Evolutionary conservation across 176 grass and related monocot genomes (phyloP).

Genomic region (Elaeis guineensis): DNA sequence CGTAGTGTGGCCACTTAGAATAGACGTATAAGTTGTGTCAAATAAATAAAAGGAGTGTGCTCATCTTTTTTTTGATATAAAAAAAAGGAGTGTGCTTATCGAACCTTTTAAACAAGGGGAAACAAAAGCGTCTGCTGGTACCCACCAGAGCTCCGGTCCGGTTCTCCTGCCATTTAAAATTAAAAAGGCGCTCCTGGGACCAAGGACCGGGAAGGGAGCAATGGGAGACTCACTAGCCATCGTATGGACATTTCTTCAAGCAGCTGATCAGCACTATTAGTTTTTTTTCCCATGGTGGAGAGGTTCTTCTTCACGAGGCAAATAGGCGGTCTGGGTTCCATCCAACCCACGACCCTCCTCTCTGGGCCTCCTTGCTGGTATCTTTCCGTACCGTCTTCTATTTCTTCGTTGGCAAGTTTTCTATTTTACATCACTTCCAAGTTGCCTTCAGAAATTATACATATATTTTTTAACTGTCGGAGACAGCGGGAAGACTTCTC

Average conservation of each 20-base stretch:
- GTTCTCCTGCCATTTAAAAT: too few species aligned
- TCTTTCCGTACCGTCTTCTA: neutral
- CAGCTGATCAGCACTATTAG: conserved; percentile 5
- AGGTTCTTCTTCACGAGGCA: conserved; percentile 48
- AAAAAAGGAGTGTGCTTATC: too few species aligned
- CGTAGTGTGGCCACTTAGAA: too few species aligned
- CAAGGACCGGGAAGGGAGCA: too few species aligned
- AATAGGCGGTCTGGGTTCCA: neutral
- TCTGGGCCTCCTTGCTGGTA: conserved; percentile 65
- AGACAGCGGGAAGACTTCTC: conserved; percentile 79
- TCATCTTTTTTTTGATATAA: too few species aligned
- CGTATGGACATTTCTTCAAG: conserved; percentile 31
- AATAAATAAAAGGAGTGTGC: too few species aligned
- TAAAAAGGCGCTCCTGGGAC: too few species aligned
- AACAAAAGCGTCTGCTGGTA: too few species aligned
- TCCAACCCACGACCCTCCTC: conserved; percentile 37
- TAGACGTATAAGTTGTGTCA: too few species aligned
- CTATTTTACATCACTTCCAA: neutral
- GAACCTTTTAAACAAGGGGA: too few species aligned
- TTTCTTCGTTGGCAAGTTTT: neutral
- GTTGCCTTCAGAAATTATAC: neutral
- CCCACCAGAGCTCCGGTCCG: too few species aligned
- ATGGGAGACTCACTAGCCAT: too few species aligned
- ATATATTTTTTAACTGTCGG: neutral
- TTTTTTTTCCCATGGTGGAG: conserved; percentile 27